Evolutionary conservation across 192 early-diverging fungal species (phyloP), one percentile per base, ranked within the genome.

Genomic region (Powellomyces hirtus): DNA sequence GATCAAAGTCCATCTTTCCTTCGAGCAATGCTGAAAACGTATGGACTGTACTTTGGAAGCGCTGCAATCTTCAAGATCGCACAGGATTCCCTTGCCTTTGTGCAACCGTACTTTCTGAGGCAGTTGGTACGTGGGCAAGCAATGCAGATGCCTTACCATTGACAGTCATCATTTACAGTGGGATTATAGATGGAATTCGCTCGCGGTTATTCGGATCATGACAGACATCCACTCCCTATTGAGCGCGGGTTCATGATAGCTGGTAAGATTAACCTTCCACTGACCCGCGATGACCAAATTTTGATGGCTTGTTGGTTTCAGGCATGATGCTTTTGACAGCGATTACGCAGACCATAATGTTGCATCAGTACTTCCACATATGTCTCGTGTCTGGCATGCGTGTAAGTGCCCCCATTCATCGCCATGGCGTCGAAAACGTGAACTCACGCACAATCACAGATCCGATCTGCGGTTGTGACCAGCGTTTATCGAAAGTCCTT

Each of bases 321-420:
- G 73, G 75, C 7, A 64, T 86, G 35, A 95, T 98, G 92, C 82
- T 95, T 38, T 13, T 81, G 18, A 82, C 87, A 45, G 90, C 89
- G 65, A 35, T 91, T 10, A 70, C 79, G 1, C 92, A 96, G 74
- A 92, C 94, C 1, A 72, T 89, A 40, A 76, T 94, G 11, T 79
- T 94, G 33, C 93, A 96, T 68, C 94, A 94, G 65, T 93, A 94
- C 77, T 92, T 94, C 78, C 92, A 94, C 61, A 72, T 86, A 53
- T 92, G 91, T 68, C 85, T 92, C 68, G 78, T 83, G 26, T 88
- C 86, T 3, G 89, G 90, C 36, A 89, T 92, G 86, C 86, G 85
- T 46, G 74, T 81, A 8, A 65, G 70, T 42, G 14, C 22, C 40
- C 10, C 40, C 40, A 42, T 42, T 42, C n/a, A n/a, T n/a, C n/a